Conservation (phyloP, 2,329 filamentous ascomycete species). For the Thelonectria rubi region DNA sequence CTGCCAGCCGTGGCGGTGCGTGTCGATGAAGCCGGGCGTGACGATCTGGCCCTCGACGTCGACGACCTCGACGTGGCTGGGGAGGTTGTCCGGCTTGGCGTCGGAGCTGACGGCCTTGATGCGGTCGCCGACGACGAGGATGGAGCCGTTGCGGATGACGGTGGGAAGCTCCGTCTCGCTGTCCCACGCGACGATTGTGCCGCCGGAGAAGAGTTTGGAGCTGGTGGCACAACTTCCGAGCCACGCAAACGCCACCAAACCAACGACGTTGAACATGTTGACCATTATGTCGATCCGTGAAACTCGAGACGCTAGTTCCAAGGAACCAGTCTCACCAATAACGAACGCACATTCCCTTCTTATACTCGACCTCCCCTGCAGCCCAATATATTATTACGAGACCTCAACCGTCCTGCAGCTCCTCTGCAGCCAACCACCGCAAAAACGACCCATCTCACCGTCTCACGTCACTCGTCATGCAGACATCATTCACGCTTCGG, state of each 20-base stretch:
- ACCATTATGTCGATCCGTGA: no score
- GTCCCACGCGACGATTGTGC: constrained; percentile 16
- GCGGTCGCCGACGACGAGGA: constrained; percentile 12
- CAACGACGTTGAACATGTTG: neutral
- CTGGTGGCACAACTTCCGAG: neutral
- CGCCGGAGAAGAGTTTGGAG: constrained; percentile 15
- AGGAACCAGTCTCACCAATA: no score
- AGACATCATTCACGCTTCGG: no score
- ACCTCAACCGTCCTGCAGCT: no score
- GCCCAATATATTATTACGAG: no score
- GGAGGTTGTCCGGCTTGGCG: neutral
- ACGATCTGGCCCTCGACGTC: constrained; percentile 62
- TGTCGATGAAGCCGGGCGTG: constrained; percentile 65
- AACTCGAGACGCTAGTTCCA: no score
- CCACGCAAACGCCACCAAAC: neutral
- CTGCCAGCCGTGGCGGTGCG: constrained; percentile 65
- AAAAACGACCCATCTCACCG: no score
- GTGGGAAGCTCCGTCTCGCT: constrained; percentile 3
- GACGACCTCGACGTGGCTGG: constrained; percentile 43
- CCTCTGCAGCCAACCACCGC: no score
- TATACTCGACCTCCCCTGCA: no score
- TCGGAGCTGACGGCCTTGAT: constrained; percentile 13
- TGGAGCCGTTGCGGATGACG: constrained; percentile 13
- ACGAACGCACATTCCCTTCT: no score
- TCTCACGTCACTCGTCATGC: no score